Evolutionary conservation across 805 yeast species (phyloP).

Genomic region (Sporopachydermia lactativora): DNA sequence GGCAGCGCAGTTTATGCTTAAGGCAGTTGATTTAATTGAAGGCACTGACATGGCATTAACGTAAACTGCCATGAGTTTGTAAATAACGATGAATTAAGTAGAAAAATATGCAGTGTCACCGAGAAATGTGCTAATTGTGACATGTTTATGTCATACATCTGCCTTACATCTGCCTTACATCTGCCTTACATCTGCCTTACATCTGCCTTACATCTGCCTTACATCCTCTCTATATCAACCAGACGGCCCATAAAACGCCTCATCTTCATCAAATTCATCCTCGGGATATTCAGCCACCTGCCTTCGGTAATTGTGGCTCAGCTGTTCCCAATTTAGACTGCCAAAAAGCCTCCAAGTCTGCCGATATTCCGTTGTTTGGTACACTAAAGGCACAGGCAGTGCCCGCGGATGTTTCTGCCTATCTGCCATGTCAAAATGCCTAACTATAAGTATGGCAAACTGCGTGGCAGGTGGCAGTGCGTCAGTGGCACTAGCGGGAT

Average conservation of each 20-base stretch:
- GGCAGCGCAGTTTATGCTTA: too few relatives aligned
- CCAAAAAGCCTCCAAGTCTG: background rate
- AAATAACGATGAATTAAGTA: too few relatives aligned
- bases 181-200: too few relatives aligned
- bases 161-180: too few relatives aligned
- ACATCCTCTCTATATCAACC: background rate
- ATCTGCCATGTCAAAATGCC: constrained; percentile 20
- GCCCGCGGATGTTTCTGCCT: constrained; percentile 20
- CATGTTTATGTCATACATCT: too few relatives aligned
- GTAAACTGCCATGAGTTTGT: too few relatives aligned
- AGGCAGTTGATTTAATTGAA: too few relatives aligned
- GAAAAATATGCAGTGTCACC: too few relatives aligned
- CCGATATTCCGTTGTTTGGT: background rate
- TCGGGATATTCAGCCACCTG: constrained; percentile 3
- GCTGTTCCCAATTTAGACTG: background rate
- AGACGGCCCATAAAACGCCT: constrained; percentile 3
- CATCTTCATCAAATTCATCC: constrained; percentile 5
- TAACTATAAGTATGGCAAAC: constrained; percentile 18
- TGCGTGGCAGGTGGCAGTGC: background rate
- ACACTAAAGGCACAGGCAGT: background rate
- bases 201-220: too few relatives aligned
- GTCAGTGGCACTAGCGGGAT: background rate
- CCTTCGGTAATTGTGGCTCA: background rate
- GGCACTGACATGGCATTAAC: too few relatives aligned
- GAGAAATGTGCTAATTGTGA: too few relatives aligned